Base-by-base conservation (phyloP, 495 filamentous ascomycete genomes). In the Filosporella fistucella region DNA sequence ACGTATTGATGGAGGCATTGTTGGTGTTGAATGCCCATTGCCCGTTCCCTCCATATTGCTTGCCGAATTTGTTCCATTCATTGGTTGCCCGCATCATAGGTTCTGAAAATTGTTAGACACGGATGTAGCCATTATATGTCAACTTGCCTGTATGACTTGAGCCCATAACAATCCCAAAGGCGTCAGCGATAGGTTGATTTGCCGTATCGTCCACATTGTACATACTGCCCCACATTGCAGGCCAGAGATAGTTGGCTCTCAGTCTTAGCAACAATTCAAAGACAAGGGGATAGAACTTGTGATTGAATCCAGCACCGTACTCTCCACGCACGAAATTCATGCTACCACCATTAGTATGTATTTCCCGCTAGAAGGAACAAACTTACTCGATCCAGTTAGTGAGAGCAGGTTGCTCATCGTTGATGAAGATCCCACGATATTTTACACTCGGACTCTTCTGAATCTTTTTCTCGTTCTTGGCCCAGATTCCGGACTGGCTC, bases 381-480 rank as follows among this genome's bases (percentile, higher is more conserved):
- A 59, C 66, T 56, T 58, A 63, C 52, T 77, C 68, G 22, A 88
- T 74, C 81, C 81, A 90, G 47, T 80, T 80, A 0, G 84, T 83
- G 44, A 89, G 58, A 0, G 78, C 81, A 1, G 85, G 86, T 42
- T 82, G 79, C 54, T 90, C 84, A 47, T 89, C 85, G 59, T 90
- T 89, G 57, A 90, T 68, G 68, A 90, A 90, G 59, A 90, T 78
- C 9, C 84, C 86, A 5, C 86, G 74, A 62, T 86, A 90, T 58
- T 85, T 86, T 45, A 90, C 77, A 2, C 70, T 76, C 17, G 86
- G 84, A 13, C 77, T 64, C 3, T 70, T 74, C 44, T 88, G 82
- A 2, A 74, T 62, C 55, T 80, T 84, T 29, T 61, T 67, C 6
- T 58, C 63, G 6, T 69, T 62, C 10, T 76, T 52, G 3, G 76